Conservation (phyloP, 2,329 filamentous ascomycete genomes). For the Pseudocercospora eumusae region DNA sequence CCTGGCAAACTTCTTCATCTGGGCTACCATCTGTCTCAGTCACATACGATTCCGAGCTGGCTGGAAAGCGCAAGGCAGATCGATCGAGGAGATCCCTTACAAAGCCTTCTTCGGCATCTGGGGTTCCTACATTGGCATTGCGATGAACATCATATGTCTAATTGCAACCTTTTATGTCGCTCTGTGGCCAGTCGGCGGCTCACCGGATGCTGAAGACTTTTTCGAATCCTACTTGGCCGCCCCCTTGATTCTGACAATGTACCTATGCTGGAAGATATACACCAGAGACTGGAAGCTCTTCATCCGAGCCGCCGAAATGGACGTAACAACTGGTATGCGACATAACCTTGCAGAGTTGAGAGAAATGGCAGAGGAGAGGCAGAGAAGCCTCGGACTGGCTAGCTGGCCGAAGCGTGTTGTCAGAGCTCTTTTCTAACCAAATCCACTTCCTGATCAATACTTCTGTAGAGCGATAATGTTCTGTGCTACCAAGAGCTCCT, state of each 20-base stretch:
- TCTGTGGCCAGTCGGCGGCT: slow-evolving; percentile 64
- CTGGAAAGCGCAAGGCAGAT: slow-evolving; percentile 67
- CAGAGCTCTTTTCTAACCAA: slow-evolving; percentile 3
- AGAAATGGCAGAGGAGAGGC: slow-evolving; percentile 5
- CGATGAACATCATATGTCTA: slow-evolving; percentile 67
- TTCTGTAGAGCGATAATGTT: neutral
- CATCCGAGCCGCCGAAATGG: slow-evolving; percentile 10
- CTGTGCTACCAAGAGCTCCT: neutral
- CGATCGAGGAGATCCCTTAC: slow-evolving; percentile 65
- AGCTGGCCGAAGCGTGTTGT: slow-evolving; percentile 6
- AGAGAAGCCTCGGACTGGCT: neutral
- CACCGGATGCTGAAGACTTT: slow-evolving; percentile 24
- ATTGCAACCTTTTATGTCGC: slow-evolving; percentile 76
- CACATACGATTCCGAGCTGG: slow-evolving; percentile 84
- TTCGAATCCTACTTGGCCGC: slow-evolving; percentile 37
- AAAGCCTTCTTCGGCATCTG: slow-evolving; percentile 55
- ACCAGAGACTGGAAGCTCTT: slow-evolving; percentile 1
- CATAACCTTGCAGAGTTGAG: neutral
- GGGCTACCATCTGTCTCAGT: slow-evolving; percentile 78
- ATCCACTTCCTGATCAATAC: neutral
- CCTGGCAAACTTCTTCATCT: slow-evolving; percentile 73
- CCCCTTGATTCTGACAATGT: slow-evolving; percentile 35
- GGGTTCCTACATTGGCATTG: slow-evolving; percentile 44
- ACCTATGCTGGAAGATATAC: slow-evolving; percentile 36
- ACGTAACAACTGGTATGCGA: slow-evolving; percentile 10